Evolutionary conservation across 2,329 filamentous ascomycete species (phyloP).

Genomic region (Cryphonectria nitschkei): DNA sequence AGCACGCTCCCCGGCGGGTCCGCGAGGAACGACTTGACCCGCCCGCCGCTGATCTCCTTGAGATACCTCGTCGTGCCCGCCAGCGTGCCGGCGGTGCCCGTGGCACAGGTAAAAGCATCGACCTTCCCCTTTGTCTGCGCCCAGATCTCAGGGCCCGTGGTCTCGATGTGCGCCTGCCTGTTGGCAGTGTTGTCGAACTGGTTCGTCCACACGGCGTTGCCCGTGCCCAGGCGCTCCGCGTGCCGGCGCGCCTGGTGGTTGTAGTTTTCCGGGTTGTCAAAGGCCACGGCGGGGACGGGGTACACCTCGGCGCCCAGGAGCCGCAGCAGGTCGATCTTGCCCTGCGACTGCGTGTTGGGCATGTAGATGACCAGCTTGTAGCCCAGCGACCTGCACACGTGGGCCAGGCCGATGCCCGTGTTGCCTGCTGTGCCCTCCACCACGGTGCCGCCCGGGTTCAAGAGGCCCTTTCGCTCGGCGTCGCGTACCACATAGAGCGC

Average conservation of each 20-base stretch:
- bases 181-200: conserved; percentile 98
- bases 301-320: conserved; percentile 93
- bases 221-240: conserved; percentile 81
- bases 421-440: conserved; percentile 97
- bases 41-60: conserved; percentile 78
- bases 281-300: conserved; percentile 92
- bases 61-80: conserved; percentile 87
- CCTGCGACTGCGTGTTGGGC: conserved; percentile 97
- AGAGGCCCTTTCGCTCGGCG: conserved; percentile 84
- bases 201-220: conserved; percentile 97
- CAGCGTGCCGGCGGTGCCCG: conserved; percentile 88
- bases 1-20: conserved; percentile 94
- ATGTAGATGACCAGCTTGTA: conserved; percentile 99
- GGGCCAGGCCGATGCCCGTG: conserved; percentile 95
- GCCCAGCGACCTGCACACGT: conserved; percentile 89
- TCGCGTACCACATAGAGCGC: conserved; percentile 92
- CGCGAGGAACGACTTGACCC: conserved; percentile 85
- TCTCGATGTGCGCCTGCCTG: conserved; percentile 91
- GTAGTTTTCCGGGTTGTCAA: conserved; percentile 95
- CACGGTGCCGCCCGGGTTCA: conserved; percentile 87
- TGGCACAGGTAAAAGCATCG: conserved; percentile 94
- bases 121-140: conserved; percentile 82
- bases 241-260: conserved; percentile 94
- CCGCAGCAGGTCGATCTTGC: conserved; percentile 91
- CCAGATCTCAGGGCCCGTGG: conserved; percentile 98